Base-by-base conservation (phyloP, 139 green algal species). In the Chlamydomonas asymmetrica region DNA sequence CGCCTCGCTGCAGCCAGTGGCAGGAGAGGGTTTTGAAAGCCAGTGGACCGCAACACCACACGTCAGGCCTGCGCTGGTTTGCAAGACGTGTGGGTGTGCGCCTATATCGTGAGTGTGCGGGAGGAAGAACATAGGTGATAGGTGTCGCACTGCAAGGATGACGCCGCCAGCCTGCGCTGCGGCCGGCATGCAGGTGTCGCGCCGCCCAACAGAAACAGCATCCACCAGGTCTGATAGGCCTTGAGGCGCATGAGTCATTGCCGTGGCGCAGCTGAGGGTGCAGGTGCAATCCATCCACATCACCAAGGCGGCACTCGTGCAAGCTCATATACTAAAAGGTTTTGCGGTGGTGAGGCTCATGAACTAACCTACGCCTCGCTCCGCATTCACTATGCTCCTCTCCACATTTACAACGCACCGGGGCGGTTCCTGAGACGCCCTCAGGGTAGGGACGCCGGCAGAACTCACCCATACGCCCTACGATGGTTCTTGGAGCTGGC, bases 401-500 rank as follows among this genome's bases (percentile, higher is more conserved):
- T n/a, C 20, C 27, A 20, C 0, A 20, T 18, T 54, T 75, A 22
- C 22, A 16, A 54, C 18, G 9, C 49, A 62, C n/a, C 9, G 4
- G 60, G 50, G 5, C 61, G 31, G 49, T n/a, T 38, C 38, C 25
- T 50, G 57, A 29, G 52, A 64, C 41, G 63, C 57, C 37, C 60
- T 6, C 35, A 43, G 39, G 63, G 32, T 23, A 31, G 45, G 50
- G 27, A 50, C 29, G 22, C 64, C 57, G 31, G 62, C 1, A 6
- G 16, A 61, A 32, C 69, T 34, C 37, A 76, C 78, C 54, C 78
- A 52, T 73, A 76, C 57, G 65, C 35, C 35, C 75, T 71, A 71
- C 76, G 66, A 67, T 85, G 88, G 50, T 81, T 60, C 63, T 87
- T 83, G 22, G 71, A 3, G 39, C 85, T 92, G 10, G 85, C 84